Evolutionary conservation across 2,329 filamentous ascomycete species (phyloP).

Genomic region (Aspergillus alliaceus): DNA sequence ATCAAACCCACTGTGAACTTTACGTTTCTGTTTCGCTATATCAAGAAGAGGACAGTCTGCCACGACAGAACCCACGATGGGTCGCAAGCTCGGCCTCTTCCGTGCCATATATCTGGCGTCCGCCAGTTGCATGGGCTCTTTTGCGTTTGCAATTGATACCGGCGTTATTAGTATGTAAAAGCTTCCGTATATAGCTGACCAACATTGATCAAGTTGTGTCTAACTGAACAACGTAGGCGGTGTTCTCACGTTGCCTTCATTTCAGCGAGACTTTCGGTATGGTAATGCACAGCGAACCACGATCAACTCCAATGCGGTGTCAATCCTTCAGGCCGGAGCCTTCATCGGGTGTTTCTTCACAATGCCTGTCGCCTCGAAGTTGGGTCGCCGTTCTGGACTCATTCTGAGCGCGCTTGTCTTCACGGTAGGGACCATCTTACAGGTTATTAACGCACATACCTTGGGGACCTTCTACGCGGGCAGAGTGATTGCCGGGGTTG

Average conservation of each 20-base stretch:
- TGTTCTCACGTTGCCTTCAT: slow-evolving; percentile 47
- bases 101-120: slow-evolving; percentile 38
- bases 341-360: slow-evolving; percentile 54
- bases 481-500: slow-evolving; percentile 47
- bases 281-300: slow-evolving; percentile 39
- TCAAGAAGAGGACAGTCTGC: not conserved
- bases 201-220: not conserved
- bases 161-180: slow-evolving; percentile 34
- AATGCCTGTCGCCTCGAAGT: slow-evolving; percentile 45
- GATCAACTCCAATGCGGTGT: slow-evolving; percentile 50
- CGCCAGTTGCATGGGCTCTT: slow-evolving; percentile 40
- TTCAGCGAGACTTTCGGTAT: slow-evolving; percentile 41
- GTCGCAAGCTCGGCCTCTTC: slow-evolving; percentile 34
- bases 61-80: slow-evolving; percentile 21
- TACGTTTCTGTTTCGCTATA: not conserved
- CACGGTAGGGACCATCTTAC: slow-evolving; percentile 41
- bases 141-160: slow-evolving; percentile 42
- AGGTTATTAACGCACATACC: slow-evolving; percentile 48
- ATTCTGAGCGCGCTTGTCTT: slow-evolving; percentile 45
- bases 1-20: not conserved
- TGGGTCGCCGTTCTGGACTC: slow-evolving; percentile 47
- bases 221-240: slow-evolving; percentile 33
- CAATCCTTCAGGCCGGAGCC: slow-evolving; percentile 51
- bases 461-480: slow-evolving; percentile 48
- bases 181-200: not conserved